Conservation (phyloP, 208 protist genomes). For the Trypanosoma cruzi region DNA sequence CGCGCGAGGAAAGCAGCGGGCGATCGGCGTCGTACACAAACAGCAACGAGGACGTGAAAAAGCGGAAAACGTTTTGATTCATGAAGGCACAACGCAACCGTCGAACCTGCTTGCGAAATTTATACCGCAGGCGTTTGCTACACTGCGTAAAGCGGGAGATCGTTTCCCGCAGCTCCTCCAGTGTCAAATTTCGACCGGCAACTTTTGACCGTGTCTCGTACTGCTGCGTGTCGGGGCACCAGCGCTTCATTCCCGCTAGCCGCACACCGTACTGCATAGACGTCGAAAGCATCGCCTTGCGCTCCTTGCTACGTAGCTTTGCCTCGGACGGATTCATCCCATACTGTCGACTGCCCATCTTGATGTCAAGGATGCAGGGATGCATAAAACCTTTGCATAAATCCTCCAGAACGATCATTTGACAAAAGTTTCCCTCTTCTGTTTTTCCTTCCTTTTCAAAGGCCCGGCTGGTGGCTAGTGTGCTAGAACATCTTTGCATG, state of each 20-base stretch:
- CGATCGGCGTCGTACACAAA: constrained; percentile 85
- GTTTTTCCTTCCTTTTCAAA: background rate
- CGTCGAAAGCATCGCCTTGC: constrained; percentile 61
- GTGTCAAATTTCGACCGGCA: constrained; percentile 46
- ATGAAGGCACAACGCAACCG: constrained; percentile 55
- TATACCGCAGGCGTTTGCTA: constrained; percentile 29
- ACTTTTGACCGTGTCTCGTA: constrained; percentile 68
- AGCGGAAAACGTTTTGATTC: constrained; percentile 67
- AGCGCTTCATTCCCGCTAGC: constrained; percentile 73
- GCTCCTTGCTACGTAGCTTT: constrained; percentile 79
- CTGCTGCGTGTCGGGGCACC: constrained; percentile 43
- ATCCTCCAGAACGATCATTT: constrained; percentile 86
- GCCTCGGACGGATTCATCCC: constrained; percentile 63
- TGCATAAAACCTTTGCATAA: constrained; percentile 74
- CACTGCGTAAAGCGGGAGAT: constrained; percentile 45
- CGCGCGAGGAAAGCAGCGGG: constrained; percentile 59
- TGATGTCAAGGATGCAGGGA: constrained; percentile 85
- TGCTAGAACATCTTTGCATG: background rate
- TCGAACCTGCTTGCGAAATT: constrained; percentile 52
- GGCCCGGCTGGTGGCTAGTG: background rate
- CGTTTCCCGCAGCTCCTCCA: constrained; percentile 54
- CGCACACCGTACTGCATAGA: constrained; percentile 77
- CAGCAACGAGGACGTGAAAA: constrained; percentile 88
- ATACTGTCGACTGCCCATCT: constrained; percentile 89
- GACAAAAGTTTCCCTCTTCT: background rate